A percentile compares a stretch with the other conserved stretches of the same genome.
These are phyloP conservation scores for Hypericum perforatum DNA, from an alignment of 345 rosid genomes.

Conservation along the genomic window DNA sequence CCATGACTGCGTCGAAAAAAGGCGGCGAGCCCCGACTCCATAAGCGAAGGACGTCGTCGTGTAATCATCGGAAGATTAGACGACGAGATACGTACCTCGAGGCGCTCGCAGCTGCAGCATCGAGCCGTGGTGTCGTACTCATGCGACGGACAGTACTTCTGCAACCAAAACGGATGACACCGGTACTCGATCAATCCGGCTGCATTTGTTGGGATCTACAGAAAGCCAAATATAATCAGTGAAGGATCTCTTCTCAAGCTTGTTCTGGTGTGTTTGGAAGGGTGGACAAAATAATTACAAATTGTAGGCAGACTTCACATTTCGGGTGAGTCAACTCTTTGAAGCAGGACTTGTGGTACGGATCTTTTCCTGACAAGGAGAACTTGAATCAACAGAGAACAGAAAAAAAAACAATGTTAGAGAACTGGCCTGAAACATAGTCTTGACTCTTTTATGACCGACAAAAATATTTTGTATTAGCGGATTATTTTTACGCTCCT, in stretches of 20 bases:
- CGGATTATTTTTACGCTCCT: no score
- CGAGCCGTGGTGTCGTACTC: constrained; percentile 78
- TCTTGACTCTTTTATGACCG: not conserved
- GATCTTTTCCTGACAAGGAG: constrained; percentile 60
- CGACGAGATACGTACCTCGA: constrained; percentile 52
- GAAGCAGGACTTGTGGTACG: constrained; percentile 84
- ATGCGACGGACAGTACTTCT: constrained; percentile 84
- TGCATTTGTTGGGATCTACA: constrained; percentile 74
- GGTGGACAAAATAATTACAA: constrained; percentile 39
- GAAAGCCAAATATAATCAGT: not conserved
- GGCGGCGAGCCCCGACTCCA: not conserved
- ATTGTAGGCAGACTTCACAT: constrained; percentile 91
- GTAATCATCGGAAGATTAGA: not conserved
- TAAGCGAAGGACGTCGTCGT: not conserved
- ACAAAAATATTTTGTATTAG: no score
- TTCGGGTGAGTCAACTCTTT: constrained; percentile 83
- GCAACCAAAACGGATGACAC: constrained; percentile 96
- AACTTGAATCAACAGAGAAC: constrained; percentile 55
- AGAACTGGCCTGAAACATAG: constrained; percentile 7
- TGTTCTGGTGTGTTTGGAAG: not conserved
- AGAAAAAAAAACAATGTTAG: constrained; percentile 19
- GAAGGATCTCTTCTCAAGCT: not conserved
- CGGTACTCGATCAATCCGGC: constrained; percentile 87
- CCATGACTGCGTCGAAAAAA: constrained; percentile 36
- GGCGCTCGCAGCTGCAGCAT: constrained; percentile 92